A percentile compares a stretch with the other conserved stretches of the same genome.
These are phyloP conservation scores for Aspergillus funiculosus DNA, from an alignment of 495 filamentous ascomycete genomes.

Conservation along the genomic window DNA sequence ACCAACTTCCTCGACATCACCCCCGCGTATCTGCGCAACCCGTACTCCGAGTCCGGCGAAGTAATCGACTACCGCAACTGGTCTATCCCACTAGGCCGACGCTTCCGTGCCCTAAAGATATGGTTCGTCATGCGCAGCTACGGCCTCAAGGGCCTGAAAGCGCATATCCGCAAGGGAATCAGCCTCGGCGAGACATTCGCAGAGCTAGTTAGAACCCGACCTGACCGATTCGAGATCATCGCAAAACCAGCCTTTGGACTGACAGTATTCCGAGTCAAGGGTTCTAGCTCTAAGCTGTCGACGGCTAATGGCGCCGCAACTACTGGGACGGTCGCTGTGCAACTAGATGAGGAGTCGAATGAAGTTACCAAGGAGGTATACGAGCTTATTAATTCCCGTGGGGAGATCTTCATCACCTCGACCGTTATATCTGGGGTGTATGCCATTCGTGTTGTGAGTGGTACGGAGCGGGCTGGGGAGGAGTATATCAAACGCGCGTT, in stretches of 20 bases:
- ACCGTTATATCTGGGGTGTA: constrained; percentile 70
- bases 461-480: constrained; percentile 62
- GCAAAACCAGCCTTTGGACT: constrained; percentile 72
- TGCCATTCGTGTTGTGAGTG: constrained; percentile 75
- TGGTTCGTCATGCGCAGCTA: constrained; percentile 95
- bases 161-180: constrained; percentile 63
- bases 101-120: constrained; percentile 90
- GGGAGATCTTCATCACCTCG: constrained; percentile 80
- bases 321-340: constrained; percentile 22
- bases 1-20: constrained; percentile 75
- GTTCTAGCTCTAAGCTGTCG: constrained; percentile 17
- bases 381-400: constrained; percentile 66
- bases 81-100: constrained; percentile 90
- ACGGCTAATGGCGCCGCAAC: constrained; percentile 20
- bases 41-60: constrained; percentile 70
- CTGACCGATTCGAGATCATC: constrained; percentile 73
- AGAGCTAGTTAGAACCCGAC: constrained; percentile 48
- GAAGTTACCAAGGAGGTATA: constrained; percentile 69
- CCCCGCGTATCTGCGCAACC: constrained; percentile 75
- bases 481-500: constrained; percentile 69
- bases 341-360: constrained; percentile 52
- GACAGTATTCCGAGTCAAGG: constrained; percentile 62
- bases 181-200: constrained; percentile 65
- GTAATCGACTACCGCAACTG: constrained; percentile 98
- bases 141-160: constrained; percentile 71